Base-by-base conservation (phyloP, 176 grass and related monocot genomes). In the Neostapfia colusana region DNA sequence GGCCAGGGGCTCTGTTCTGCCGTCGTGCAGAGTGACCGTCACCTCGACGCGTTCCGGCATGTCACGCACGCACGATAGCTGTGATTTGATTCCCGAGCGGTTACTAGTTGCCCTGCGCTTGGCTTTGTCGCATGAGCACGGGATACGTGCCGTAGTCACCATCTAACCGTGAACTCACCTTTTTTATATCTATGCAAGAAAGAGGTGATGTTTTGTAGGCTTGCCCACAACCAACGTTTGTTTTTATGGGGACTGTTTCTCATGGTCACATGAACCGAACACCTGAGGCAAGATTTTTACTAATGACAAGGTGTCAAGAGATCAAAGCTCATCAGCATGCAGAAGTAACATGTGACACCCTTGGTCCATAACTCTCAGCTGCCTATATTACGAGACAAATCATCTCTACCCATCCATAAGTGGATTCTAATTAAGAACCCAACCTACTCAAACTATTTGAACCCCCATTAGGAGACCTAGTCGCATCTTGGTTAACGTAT, bases 61-160 rank as follows among this genome's bases (percentile, higher is more conserved):
- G 58, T 77, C 57, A 72, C 48, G 58, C 73, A 73, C 62, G 50
- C 28, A 7, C 79, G 67, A 10, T 76, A 71, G 46, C 13, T 24
- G 12, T 5, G 37, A 39, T 42, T 31, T 31, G n/a, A n/a, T n/a
- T n/a, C n/a, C 23, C 13, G 9, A 18, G 21, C 5, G 10, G 51
- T 54, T 27, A 18, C 18, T 43, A 26, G 7, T n/a, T 31, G 31
- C 31, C 31, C 25, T 57, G 54, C 1, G 28, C 20, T 36, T 64
- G 59, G 60, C n/a, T 37, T 66, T 57, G 28, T 2, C n/a, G n/a
- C 5, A n/a, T n/a, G 7, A 10, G 34, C 31, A 43, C 25, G 42
- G 41, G 40, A 35, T 12, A 16, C 25, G 16, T 31, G 56, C 23
- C 72, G 41, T 57, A 15, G 41, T 31, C 72, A 0, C 28, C 2